Conservation (phyloP, 306 rosid species). For the Begonia peltatifolia region DNA sequence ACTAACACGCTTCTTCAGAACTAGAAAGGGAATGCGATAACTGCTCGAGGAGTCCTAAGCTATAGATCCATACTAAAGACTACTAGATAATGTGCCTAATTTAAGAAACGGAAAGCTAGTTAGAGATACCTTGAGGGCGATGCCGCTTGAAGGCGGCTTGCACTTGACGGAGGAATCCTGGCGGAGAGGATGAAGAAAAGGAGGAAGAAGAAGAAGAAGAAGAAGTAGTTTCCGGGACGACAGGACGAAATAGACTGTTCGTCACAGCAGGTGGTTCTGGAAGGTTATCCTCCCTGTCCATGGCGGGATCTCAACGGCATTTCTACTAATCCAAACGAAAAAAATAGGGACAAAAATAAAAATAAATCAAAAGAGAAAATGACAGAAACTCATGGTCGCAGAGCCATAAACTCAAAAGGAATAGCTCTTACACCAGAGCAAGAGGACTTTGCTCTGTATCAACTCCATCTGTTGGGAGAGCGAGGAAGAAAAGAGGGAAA, state of each 20-base stretch:
- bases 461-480: too few relatives aligned
- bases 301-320: constrained; percentile 54
- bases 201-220: constrained; percentile 16
- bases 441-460: too few relatives aligned
- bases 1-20: too few relatives aligned
- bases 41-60: too few relatives aligned
- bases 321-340: constrained; percentile 13
- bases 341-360: too few relatives aligned
- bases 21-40: too few relatives aligned
- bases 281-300: constrained; percentile 90
- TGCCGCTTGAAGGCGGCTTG: constrained; percentile 51
- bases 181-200: constrained; percentile 32
- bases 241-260: constrained; percentile 20
- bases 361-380: too few relatives aligned
- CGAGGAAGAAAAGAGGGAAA: too few relatives aligned
- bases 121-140: constrained; percentile 32
- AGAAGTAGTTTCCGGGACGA: constrained; percentile 11
- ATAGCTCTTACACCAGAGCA: too few relatives aligned
- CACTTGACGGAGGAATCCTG: constrained; percentile 41
- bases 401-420: too few relatives aligned
- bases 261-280: constrained; percentile 18
- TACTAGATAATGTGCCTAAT: background rate
- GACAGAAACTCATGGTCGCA: too few relatives aligned
- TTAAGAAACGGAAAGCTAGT: background rate
- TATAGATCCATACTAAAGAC: too few relatives aligned